Evolutionary conservation across 768 basidiomycete genomes (phyloP).

Genomic region (Paxillus rubicundulus): DNA sequence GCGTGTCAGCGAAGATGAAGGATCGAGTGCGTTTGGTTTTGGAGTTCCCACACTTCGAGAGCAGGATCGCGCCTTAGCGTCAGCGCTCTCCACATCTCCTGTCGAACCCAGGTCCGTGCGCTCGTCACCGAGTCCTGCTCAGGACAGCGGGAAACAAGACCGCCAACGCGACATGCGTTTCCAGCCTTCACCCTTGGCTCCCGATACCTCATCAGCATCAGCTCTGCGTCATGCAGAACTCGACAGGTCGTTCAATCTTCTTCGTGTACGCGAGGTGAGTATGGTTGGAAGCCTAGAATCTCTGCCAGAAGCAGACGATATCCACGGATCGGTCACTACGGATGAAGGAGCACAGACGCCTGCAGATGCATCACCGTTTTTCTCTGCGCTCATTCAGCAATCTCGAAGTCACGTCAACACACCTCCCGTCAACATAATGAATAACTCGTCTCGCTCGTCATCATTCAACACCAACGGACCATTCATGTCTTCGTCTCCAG

Average conservation of each 20-base stretch:
- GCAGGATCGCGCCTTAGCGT: slow-evolving; percentile 46
- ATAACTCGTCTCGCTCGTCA: slow-evolving; percentile 36
- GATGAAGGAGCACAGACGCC: slow-evolving; percentile 26
- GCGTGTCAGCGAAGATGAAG: slow-evolving; percentile 57
- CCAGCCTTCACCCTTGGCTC: slow-evolving; percentile 36
- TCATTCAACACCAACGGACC: slow-evolving; percentile 44
- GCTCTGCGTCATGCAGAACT: slow-evolving; percentile 45
- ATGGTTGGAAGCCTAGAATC: slow-evolving; percentile 48
- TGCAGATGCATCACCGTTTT: slow-evolving; percentile 36
- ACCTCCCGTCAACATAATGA: slow-evolving; percentile 42
- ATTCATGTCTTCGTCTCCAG: slow-evolving; percentile 68
- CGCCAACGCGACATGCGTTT: slow-evolving; percentile 26
- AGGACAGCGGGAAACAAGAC: slow-evolving; percentile 28
- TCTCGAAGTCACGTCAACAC: slow-evolving; percentile 42
- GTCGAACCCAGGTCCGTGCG: slow-evolving; percentile 65
- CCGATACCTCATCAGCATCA: slow-evolving; percentile 53
- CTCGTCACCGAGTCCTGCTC: slow-evolving; percentile 68
- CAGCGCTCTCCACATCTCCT: slow-evolving; percentile 57
- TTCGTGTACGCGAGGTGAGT: slow-evolving; percentile 47
- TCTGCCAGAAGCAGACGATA: slow-evolving; percentile 55
- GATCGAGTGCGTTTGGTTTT: slow-evolving; percentile 42
- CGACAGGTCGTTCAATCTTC: slow-evolving; percentile 43
- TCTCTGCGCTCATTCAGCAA: slow-evolving; percentile 38
- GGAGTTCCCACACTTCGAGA: slow-evolving; percentile 45
- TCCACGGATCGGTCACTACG: slow-evolving; percentile 34